Conservation (phyloP, 2,329 filamentous ascomycete genomes). For the Aspergillus ochraceus region DNA sequence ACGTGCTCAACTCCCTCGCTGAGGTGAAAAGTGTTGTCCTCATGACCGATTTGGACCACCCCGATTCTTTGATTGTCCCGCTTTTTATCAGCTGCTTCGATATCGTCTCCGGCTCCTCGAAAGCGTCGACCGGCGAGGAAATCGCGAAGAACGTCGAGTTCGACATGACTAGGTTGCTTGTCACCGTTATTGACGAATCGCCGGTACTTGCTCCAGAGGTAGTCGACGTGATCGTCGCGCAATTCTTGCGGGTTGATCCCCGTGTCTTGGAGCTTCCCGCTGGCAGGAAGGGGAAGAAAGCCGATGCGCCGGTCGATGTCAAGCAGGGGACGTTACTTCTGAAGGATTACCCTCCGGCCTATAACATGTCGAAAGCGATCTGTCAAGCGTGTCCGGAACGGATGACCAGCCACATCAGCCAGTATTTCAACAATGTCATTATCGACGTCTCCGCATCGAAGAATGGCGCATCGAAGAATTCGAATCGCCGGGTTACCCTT, state of each 20-base stretch:
- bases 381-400: constrained; percentile 88
- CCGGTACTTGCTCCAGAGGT: constrained; percentile 74
- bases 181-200: constrained; percentile 84
- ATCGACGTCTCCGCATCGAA: constrained; percentile 73
- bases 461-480: constrained; percentile 50
- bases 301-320: constrained; percentile 61
- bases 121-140: constrained; percentile 73
- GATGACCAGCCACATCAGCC: constrained; percentile 90
- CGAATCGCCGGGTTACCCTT: constrained; percentile 49
- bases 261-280: constrained; percentile 50
- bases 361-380: constrained; percentile 93
- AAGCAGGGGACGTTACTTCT: constrained; percentile 81
- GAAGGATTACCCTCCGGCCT: constrained; percentile 87
- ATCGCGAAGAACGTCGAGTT: constrained; percentile 92
- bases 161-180: constrained; percentile 82
- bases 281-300: constrained; percentile 57
- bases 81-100: constrained; percentile 92
- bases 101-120: constrained; percentile 76
- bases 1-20: constrained; percentile 82
- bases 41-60: constrained; percentile 80
- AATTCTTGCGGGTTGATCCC: constrained; percentile 87
- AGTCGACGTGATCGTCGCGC: constrained; percentile 89
- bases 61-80: constrained; percentile 74
- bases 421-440: constrained; percentile 97
- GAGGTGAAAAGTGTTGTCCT: constrained; percentile 95